phyloP scores from a whole-genome alignment of 2,329 filamentous ascomycete genomes.

The Cordyceps militaris region DNA sequence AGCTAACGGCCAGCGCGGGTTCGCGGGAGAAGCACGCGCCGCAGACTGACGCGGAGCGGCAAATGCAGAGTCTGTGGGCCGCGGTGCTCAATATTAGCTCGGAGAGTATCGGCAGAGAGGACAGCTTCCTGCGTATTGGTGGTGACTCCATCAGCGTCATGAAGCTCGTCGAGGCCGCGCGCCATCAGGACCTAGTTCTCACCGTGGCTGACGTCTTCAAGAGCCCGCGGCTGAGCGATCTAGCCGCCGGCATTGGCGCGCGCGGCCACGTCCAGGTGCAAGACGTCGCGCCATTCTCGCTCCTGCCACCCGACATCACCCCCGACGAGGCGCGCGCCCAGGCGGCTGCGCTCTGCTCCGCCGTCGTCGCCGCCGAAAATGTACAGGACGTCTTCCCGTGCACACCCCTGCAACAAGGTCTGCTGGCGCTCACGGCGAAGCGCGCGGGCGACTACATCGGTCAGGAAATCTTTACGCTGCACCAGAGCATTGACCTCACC shows the following conservation, averaged over 20 bases:
- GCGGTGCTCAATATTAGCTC: constrained; percentile 31
- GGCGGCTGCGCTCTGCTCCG: background rate
- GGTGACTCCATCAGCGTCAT: constrained; percentile 40
- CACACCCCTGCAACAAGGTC: constrained; percentile 4
- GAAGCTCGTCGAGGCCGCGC: constrained; percentile 32
- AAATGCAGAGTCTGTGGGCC: constrained; percentile 30
- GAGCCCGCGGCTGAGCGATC: constrained; percentile 22
- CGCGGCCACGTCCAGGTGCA: background rate
- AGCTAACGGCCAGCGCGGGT: background rate
- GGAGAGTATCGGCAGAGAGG: constrained; percentile 22
- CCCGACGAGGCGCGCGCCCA: background rate
- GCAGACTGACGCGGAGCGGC: constrained; percentile 7
- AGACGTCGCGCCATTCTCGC: constrained; percentile 1
- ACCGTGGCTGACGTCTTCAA: constrained; percentile 28
- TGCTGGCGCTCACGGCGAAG: constrained; percentile 2
- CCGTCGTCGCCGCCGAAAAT: background rate
- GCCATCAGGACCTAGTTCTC: constrained; percentile 23
- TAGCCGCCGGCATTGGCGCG: constrained; percentile 15
- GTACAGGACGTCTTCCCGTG: constrained; percentile 4
- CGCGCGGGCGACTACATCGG: constrained; percentile 3
- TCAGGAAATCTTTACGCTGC: background rate
- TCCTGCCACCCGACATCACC: background rate
- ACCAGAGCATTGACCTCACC: background rate
- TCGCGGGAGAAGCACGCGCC: constrained; percentile 9
- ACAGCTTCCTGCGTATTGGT: constrained; percentile 33